Base-by-base conservation (phyloP, 495 filamentous ascomycete species). In the Lophiostoma macrostomum region DNA sequence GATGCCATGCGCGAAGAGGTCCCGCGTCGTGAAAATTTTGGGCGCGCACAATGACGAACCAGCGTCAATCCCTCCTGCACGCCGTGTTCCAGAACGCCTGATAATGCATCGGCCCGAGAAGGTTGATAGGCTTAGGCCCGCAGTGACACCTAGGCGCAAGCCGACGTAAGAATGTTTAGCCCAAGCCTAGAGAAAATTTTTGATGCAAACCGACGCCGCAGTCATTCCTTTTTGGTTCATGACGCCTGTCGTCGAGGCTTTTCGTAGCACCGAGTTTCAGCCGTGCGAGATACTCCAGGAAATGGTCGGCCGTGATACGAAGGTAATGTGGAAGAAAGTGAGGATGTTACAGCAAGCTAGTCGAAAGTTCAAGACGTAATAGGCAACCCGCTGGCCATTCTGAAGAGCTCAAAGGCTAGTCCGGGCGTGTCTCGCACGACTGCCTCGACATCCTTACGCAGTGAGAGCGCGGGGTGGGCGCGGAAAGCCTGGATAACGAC, bases 321-420 rank as follows among this genome's bases (percentile, higher is more conserved):
- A 39, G 8, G 7, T 8, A 10, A 18, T n/a, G n/a, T n/a, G n/a
- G 36, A 18, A 43, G 39, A 22, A 43, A 11, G 43, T 34, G 24
- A n/a, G n/a, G n/a, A n/a, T n/a, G n/a, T n/a, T n/a, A n/a, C n/a
- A n/a, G n/a, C n/a, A n/a, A n/a, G n/a, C n/a, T n/a, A n/a, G n/a
- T n/a, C n/a, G n/a, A n/a, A n/a, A 4, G 31, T 16, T 32, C 30
- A 48, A 5, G 39, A 53, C 11, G 19, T 22, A 7, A 58, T 48
- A 3, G 55, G 55, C 16, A 58, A 19, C 0, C 55, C 55, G 34
- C 48, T 58, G 3, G 47, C 55, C 55, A 58, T 53, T 20, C 49
- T 52, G 41, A 52, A 73, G 8, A 73, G 61, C 43, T 73, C 70
- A 23, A 56, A 61, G 5, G 69, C 64, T 24, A 73, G 40, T 8